These are phyloP conservation scores for Cutaneotrichosporon cyanovorans DNA, from an alignment of 1,284 basidiomycete genomes.

Conservation along the genomic window DNA sequence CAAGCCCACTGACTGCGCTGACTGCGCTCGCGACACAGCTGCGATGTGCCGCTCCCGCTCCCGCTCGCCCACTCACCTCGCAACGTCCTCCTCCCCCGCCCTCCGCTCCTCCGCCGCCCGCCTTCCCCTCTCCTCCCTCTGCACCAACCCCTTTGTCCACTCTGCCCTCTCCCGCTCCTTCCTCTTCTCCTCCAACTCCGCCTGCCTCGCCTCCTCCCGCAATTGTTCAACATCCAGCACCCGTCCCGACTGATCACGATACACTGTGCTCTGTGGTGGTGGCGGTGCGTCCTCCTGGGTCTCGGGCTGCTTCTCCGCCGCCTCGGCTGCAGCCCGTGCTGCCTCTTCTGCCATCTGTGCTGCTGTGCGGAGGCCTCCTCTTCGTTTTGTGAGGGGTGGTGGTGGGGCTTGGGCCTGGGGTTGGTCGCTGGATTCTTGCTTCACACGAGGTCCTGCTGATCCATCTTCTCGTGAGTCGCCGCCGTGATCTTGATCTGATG, in stretches of 20 bases:
- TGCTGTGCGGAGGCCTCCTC: slow-evolving; percentile 69
- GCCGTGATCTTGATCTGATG: no score
- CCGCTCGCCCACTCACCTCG: slow-evolving; percentile 49
- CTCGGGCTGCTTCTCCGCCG: slow-evolving; percentile 35
- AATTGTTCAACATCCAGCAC: slow-evolving; percentile 82
- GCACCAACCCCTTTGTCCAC: slow-evolving; percentile 91
- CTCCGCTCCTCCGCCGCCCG: slow-evolving; percentile 58
- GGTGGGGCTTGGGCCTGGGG: no score
- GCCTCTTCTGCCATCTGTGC: slow-evolving; percentile 47
- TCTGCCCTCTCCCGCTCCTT: slow-evolving; percentile 84
- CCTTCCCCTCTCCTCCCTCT: slow-evolving; percentile 68
- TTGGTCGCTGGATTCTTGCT: no score
- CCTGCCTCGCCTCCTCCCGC: slow-evolving; percentile 67
- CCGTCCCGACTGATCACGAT: slow-evolving; percentile 81
- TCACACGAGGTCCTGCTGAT: no score
- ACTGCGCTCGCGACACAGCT: no score
- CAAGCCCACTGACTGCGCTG: no score
- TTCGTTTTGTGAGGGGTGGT: slow-evolving; percentile 42
- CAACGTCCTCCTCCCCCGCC: slow-evolving; percentile 60
- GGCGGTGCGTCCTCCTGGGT: slow-evolving; percentile 51
- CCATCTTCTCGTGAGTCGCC: not conserved
- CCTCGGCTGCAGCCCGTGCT: slow-evolving; percentile 50
- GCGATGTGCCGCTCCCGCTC: no score
- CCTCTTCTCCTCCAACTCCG: slow-evolving; percentile 70
- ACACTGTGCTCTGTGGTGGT: slow-evolving; percentile 77